Evolutionary conservation across 2,329 filamentous ascomycete genomes (phyloP), one percentile per base, ranked within the genome.

Genomic region (Lecanicillium sp.): DNA sequence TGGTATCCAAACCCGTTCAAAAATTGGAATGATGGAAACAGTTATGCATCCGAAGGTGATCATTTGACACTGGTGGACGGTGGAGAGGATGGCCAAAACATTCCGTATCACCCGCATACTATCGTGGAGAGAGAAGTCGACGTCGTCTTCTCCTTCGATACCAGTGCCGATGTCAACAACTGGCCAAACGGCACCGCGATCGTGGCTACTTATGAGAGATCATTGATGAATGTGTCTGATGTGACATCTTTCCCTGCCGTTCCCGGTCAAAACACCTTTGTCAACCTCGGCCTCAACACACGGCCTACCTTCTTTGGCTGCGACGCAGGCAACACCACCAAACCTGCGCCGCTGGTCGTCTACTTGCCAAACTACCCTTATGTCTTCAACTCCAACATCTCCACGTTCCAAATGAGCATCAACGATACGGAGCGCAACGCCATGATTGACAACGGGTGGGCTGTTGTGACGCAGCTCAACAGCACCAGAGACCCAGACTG

Each of bases 371-470:
- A 64, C 58, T 71, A 80, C 16, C 89, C 88, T 1, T 95, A 94
- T 63, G 73, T 80, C 33, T 75, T 74, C 55, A 63, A 71, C 47
- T 84, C 80, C 58, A 96, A 96, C 65, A 72, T 83, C 6, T 84
- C 82, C 3, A 95, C 90, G 35, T 90, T 84, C 57, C 69, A 78
- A 43, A 67, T 78, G 28, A 60, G 62, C 29, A 86, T 89, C 69
- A 68, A 73, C 27, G 62, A 76, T 49, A 60, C 55, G 1, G 62
- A 86, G 62, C 84, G 90, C 45, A 77, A 95, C 56, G 72, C 73
- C 45, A 85, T 95, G 54, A 87, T 98, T 52, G 60, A 75, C 48
- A 96, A 98, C 62, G 90, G 87, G 15, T 92, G 84, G 64, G 76
- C 92, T 49, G 77, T 82, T 14, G 89, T 76, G 3, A 95, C 89